Conservation (phyloP, 352 stramenopile species). For the Elongisporangium undulatum region DNA sequence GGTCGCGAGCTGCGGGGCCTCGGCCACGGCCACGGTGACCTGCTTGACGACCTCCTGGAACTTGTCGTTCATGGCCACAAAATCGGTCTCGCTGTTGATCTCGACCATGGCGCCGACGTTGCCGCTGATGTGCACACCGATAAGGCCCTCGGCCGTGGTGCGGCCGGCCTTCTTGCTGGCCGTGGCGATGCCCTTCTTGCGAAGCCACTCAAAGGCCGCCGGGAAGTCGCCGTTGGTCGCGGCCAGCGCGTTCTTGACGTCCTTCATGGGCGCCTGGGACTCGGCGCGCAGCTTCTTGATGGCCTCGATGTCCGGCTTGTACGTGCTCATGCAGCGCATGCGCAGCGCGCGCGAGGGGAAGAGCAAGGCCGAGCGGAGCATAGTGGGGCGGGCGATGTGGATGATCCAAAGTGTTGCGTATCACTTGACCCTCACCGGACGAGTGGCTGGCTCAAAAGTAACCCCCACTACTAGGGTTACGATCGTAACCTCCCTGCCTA, state of each 20-base stretch:
- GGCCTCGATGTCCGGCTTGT: slow-evolving; percentile 80
- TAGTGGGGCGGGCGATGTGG: neutral
- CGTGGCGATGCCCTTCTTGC: slow-evolving; percentile 83
- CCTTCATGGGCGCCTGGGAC: slow-evolving; percentile 84
- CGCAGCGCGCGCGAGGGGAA: neutral
- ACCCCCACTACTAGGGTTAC: neutral
- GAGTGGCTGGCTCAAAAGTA: neutral
- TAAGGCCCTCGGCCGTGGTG: slow-evolving; percentile 71
- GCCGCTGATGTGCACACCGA: slow-evolving; percentile 67
- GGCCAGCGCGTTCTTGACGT: slow-evolving; percentile 87
- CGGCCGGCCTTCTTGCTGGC: slow-evolving; percentile 77
- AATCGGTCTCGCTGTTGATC: slow-evolving; percentile 95
- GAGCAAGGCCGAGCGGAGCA: neutral
- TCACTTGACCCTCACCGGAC: neutral
- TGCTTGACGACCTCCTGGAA: slow-evolving; percentile 79
- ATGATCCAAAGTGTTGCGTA: too few relatives aligned
- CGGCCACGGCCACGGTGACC: slow-evolving; percentile 40
- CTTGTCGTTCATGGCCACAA: slow-evolving; percentile 91
- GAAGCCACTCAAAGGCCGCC: slow-evolving; percentile 85
- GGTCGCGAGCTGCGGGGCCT: slow-evolving; percentile 11
- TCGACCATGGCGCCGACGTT: slow-evolving; percentile 88
- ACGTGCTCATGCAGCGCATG: slow-evolving; percentile 50
- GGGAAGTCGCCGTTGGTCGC: slow-evolving; percentile 77
- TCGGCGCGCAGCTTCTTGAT: slow-evolving; percentile 86
- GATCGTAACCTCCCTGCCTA: neutral